These are phyloP conservation scores for Melampsora americana DNA, from an alignment of 1,284 basidiomycete species.

Conservation along the genomic window DNA sequence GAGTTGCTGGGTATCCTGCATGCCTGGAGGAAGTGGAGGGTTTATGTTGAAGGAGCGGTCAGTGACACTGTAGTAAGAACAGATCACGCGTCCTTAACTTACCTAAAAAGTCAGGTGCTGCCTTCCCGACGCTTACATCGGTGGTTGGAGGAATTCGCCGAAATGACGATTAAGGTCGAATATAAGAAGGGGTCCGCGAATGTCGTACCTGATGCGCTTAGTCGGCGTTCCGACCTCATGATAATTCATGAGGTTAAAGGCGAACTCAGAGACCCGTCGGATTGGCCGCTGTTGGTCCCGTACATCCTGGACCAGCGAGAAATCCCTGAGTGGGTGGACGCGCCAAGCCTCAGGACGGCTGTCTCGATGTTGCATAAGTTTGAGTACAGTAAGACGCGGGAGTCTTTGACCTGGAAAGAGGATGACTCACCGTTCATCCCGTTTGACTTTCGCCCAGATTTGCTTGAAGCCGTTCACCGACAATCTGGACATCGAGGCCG, in stretches of 20 bases:
- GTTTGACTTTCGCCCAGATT: not conserved
- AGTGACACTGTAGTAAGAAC: constrained; percentile 54
- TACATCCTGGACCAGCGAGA: not conserved
- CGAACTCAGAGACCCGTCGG: not conserved
- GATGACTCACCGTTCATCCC: not conserved
- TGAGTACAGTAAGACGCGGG: not conserved
- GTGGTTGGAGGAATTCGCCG: constrained; percentile 56
- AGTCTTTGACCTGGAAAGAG: not conserved
- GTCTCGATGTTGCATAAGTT: not conserved
- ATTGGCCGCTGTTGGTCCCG: not conserved
- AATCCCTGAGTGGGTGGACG: not conserved
- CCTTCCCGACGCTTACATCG: constrained; percentile 53
- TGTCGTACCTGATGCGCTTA: constrained; percentile 55
- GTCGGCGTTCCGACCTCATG: constrained; percentile 44
- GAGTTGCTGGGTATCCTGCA: constrained; percentile 45
- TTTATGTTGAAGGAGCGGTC: constrained; percentile 47
- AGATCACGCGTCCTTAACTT: constrained; percentile 56
- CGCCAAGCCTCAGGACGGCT: not conserved
- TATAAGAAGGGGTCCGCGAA: too few species aligned
- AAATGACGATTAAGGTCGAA: constrained; percentile 51
- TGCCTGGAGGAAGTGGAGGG: constrained; percentile 42
- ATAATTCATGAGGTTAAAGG: not conserved
- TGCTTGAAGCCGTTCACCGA: not conserved
- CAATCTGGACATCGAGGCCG: not conserved
- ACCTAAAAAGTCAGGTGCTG: constrained; percentile 55